phyloP scores from a whole-genome alignment of 176 grass and related monocot genomes.

The Rhynchospora breviuscula region DNA sequence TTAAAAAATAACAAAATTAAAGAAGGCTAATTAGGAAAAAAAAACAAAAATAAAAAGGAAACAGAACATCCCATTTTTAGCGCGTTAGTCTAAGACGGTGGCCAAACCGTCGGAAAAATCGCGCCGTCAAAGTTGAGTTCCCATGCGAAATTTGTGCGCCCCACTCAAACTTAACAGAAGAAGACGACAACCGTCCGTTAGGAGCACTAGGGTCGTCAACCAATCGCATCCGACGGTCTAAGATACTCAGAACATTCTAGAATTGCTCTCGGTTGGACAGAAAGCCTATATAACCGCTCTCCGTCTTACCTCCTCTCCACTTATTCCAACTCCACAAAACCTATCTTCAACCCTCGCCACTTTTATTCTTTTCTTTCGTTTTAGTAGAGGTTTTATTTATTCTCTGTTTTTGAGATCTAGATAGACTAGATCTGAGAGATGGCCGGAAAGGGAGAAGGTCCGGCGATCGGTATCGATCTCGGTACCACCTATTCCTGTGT shows the following conservation, averaged over 20 bases:
- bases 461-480: slow-evolving; percentile 89
- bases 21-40: not conserved
- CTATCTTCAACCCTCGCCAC: not conserved
- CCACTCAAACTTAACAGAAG: not conserved
- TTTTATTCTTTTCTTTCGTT: not conserved
- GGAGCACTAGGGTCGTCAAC: not conserved
- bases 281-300: slow-evolving; percentile 17
- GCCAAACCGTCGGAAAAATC: not conserved
- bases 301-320: not conserved
- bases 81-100: no score
- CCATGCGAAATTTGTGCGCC: not conserved
- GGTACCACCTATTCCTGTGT: slow-evolving; percentile 90
- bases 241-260: slow-evolving; percentile 33
- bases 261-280: not conserved
- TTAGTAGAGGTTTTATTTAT: not conserved
- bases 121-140: slow-evolving; percentile 9
- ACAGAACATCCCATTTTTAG: not conserved
- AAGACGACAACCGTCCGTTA: not conserved
- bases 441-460: slow-evolving; percentile 66
- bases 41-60: not conserved
- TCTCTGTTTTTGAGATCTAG: not conserved
- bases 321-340: slow-evolving; percentile 15
- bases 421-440: slow-evolving; percentile 41
- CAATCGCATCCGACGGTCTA: slow-evolving; percentile 28
- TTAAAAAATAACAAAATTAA: not conserved